These are phyloP conservation scores for Microcos paniculata DNA, from an alignment of 345 rosid species.

Conservation along the genomic window DNA sequence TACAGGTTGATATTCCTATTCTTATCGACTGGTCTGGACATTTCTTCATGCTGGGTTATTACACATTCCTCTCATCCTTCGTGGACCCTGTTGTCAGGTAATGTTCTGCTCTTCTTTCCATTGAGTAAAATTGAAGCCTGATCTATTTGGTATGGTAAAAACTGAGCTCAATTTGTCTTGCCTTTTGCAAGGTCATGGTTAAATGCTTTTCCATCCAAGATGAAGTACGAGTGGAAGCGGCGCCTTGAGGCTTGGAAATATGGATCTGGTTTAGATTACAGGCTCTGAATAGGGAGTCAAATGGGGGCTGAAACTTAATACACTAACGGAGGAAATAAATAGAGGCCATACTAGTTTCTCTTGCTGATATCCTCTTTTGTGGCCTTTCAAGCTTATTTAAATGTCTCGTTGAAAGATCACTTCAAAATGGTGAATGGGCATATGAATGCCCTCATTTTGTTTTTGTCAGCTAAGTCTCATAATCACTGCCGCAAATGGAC, in stretches of 20 bases:
- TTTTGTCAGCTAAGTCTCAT: too few relatives aligned
- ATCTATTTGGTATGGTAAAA: too few relatives aligned
- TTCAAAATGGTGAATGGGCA: too few relatives aligned
- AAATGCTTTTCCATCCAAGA: conserved; percentile 49
- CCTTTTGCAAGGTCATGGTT: conserved; percentile 50
- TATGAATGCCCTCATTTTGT: too few relatives aligned
- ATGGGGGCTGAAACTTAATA: not conserved
- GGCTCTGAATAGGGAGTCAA: conserved; percentile 44
- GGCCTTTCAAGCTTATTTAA: not conserved
- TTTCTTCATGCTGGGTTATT: conserved; percentile 79
- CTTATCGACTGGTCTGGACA: conserved; percentile 85
- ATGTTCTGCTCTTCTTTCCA: not conserved
- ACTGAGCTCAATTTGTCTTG: conserved; percentile 1
- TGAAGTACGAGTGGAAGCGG: conserved; percentile 66
- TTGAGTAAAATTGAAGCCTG: not conserved
- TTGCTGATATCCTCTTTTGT: not conserved
- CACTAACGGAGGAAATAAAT: not conserved
- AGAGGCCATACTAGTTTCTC: too few relatives aligned
- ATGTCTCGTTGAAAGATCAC: too few relatives aligned
- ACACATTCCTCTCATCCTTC: conserved; percentile 75
- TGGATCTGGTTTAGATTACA: conserved; percentile 80
- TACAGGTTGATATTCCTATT: conserved; percentile 75
- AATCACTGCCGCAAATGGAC: too few relatives aligned
- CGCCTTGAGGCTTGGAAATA: conserved; percentile 85
- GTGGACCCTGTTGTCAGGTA: conserved; percentile 80